Evolutionary conservation across 768 basidiomycete species (phyloP), one percentile per base, ranked within the genome.

Genomic region (Naematelia aurantialba): DNA sequence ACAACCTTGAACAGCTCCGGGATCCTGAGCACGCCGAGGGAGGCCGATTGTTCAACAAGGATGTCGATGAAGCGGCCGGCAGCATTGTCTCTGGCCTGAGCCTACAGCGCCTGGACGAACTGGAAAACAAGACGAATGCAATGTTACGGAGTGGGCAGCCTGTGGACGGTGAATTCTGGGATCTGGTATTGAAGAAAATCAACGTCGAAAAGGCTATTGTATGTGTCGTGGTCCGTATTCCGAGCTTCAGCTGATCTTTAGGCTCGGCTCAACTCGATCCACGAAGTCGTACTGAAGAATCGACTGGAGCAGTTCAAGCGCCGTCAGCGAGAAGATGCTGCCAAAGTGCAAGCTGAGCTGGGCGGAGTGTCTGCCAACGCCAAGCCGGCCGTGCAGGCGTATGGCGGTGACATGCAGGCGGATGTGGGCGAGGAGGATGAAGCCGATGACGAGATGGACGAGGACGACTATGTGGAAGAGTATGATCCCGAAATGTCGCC

Each of bases 171-270:
- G 96, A 99, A 76, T 99, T 98, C 73, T 99, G 96, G 96, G 96
- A 98, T 78, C 82, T 85, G 48, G 79, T 99, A 5, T 78, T 98
- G 57, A 89, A 91, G 77, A 96, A 89, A 75, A 77, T 99, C 30
- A 80, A 97, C 22, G 94, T 98, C 2, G 96, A 90, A 87, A 98
- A 98, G 79, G 89, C 96, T 21, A 97, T 97, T 81, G 92, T 91
- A 66, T 50, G 68, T 65, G 1, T 1, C 5, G 46, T 25, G 19
- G 0, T 10, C 19, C 17, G 12, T 25, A 22, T 52, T 51, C 44
- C 44, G 14, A 44, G 2, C 5, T 10, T 22, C 55, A 42, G 8
- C 29, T 62, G 46, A 26, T 31, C 24, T 5, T 21, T 66, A 94
- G 91, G 88, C 91, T 5, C 96, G 93, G 72, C 82, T 99, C 42